Evolutionary conservation across 2,329 filamentous ascomycete genomes (phyloP).

Genomic region (Polytolypa hystricis): DNA sequence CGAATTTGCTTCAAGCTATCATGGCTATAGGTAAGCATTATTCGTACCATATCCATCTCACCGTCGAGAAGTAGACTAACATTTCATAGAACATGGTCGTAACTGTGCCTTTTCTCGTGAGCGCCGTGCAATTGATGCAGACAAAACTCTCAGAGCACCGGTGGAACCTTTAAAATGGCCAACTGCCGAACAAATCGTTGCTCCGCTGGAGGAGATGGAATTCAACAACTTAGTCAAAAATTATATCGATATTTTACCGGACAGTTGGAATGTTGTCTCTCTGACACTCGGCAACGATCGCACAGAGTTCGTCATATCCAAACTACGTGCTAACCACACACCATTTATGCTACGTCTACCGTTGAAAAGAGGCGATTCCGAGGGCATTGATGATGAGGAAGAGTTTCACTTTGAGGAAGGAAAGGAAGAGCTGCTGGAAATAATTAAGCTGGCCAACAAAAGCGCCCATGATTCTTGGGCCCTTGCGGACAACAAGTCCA

Average conservation of each 20-base stretch:
- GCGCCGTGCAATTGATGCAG: slow-evolving; percentile 29
- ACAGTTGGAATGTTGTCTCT: slow-evolving; percentile 74
- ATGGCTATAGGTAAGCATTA: slow-evolving; percentile 27
- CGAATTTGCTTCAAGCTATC: slow-evolving; percentile 16
- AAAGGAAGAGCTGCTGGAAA: slow-evolving; percentile 66
- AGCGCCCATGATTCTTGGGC: slow-evolving; percentile 67
- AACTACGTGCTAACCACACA: slow-evolving; percentile 60
- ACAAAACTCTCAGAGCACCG: slow-evolving; percentile 34
- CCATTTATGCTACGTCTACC: slow-evolving; percentile 84
- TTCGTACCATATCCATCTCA: not conserved
- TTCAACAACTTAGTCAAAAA: slow-evolving; percentile 60
- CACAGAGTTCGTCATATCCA: slow-evolving; percentile 82
- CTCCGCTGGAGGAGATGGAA: slow-evolving; percentile 10
- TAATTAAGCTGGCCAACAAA: slow-evolving; percentile 70
- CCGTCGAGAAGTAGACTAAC: slow-evolving; percentile 3
- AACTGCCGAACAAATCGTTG: slow-evolving; percentile 13
- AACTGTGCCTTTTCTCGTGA: slow-evolving; percentile 32
- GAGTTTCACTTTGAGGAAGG: slow-evolving; percentile 76
- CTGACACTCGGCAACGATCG: slow-evolving; percentile 70
- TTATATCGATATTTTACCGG: slow-evolving; percentile 76
- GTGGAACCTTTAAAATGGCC: slow-evolving; percentile 43
- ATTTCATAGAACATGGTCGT: slow-evolving; percentile 29
- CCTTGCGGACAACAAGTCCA: slow-evolving; percentile 62
- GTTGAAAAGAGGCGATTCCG: slow-evolving; percentile 67
- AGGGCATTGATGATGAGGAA: slow-evolving; percentile 70